phyloP scores from a whole-genome alignment of 2,329 filamentous ascomycete species.

The Colletotrichum theobromicola region DNA sequence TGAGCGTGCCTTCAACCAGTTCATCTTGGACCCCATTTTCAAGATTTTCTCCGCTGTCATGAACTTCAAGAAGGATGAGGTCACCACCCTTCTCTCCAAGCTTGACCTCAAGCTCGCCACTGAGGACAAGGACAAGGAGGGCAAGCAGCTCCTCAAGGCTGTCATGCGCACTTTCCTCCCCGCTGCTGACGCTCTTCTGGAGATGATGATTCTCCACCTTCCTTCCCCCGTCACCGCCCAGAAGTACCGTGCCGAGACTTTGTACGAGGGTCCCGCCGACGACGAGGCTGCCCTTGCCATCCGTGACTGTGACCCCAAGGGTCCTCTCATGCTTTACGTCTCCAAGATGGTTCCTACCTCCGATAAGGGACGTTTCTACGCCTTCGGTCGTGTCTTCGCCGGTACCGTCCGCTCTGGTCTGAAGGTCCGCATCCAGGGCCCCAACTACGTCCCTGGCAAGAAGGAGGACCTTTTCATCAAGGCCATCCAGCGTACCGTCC shows the following conservation, averaged over 20 bases:
- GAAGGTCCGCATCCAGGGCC: constrained; percentile 99
- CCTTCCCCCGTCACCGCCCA: constrained; percentile 95
- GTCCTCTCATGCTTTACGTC: constrained; percentile 99
- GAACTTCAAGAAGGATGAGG: constrained; percentile 98
- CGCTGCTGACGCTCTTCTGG: constrained; percentile 94
- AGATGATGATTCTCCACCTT: constrained; percentile 99
- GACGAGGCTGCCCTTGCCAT: constrained; percentile 95
- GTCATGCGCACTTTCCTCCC: constrained; percentile 99
- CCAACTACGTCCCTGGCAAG: constrained; percentile 97
- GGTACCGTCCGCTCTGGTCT: constrained; percentile 97
- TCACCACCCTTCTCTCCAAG: constrained; percentile 83
- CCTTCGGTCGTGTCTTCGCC: constrained; percentile 99
- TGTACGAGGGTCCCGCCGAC: constrained; percentile 96
- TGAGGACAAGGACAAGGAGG: constrained; percentile 92
- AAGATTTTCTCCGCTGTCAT: constrained; percentile 96
- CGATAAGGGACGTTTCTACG: constrained; percentile 99
- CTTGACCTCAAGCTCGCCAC: constrained; percentile 87
- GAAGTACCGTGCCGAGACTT: constrained; percentile 96
- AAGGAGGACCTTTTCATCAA: constrained; percentile 99
- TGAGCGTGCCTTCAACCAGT: constrained; percentile 99
- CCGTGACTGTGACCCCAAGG: constrained; percentile 98
- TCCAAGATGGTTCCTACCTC: constrained; percentile 99
- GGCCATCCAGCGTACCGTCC: constrained; percentile 98
- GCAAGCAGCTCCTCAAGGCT: constrained; percentile 97
- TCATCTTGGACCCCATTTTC: constrained; percentile 99